These are phyloP conservation scores for Ceratocystis diversiconidia DNA, from an alignment of 2,329 filamentous ascomycete genomes.

Conservation along the genomic window DNA sequence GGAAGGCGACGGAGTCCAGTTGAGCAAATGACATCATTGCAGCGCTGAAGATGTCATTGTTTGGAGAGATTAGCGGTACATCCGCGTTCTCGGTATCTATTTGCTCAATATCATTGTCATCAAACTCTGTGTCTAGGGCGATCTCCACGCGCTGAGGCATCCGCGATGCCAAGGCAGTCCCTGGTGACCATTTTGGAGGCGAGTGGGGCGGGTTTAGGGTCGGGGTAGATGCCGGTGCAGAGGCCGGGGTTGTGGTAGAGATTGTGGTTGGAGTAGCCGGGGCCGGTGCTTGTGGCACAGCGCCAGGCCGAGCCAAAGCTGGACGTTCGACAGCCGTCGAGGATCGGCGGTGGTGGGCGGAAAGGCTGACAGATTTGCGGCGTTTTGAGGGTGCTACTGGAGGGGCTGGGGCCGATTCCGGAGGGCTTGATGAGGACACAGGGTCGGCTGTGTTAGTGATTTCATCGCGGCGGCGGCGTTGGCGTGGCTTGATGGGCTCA, in stretches of 20 bases:
- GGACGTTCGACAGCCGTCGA: neutral
- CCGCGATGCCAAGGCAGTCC: neutral
- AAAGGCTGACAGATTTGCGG: neutral
- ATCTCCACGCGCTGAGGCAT: neutral
- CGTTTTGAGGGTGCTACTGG: neutral
- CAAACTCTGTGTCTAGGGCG: neutral
- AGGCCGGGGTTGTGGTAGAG: neutral
- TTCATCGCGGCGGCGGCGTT: conserved; percentile 23
- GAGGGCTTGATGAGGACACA: neutral
- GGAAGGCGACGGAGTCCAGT: neutral
- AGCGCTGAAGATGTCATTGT: conserved; percentile 24
- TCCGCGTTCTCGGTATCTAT: conserved; percentile 6
- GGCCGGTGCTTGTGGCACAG: neutral
- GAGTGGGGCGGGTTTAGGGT: neutral
- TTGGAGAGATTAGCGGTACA: conserved; percentile 23
- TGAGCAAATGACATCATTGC: conserved; percentile 1
- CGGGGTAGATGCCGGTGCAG: neutral
- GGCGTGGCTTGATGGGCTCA: conserved; percentile 32
- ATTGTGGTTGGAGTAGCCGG: neutral
- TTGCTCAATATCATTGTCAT: neutral
- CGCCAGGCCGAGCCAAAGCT: neutral
- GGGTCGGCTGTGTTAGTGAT: neutral
- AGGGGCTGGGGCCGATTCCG: neutral
- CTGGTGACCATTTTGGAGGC: conserved; percentile 4
- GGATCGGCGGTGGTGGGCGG: neutral